Base-by-base conservation (phyloP, 495 filamentous ascomycete genomes). In the Daldinia decipiens region DNA sequence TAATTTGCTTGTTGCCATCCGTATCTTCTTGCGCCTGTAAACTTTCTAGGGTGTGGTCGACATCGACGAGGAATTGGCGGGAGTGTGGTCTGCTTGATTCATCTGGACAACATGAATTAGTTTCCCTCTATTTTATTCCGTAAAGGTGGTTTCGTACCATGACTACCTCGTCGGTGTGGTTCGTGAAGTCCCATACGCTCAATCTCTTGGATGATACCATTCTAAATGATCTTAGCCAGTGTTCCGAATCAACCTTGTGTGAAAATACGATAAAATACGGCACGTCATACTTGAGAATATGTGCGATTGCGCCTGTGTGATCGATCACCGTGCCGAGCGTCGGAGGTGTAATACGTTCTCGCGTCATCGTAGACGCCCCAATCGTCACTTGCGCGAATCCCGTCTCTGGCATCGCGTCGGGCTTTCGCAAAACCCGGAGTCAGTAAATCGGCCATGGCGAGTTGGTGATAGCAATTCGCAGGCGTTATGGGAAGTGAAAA, bases 1-100 rank as follows among this genome's bases (percentile, higher is more conserved):
- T 98, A 76, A 99, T 99, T 79, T 98, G 93, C 82, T 90, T 90
- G 77, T 98, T 97, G 19, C 84, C 81, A 79, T 99, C 93, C 3
- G 93, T 94, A 73, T 98, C 95, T 76, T 99, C 95, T 56, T 91
- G 89, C 39, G 87, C 85, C 31, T 92, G 82, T 27, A 99, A 84
- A 27, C 83, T 85, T 52, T 90, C 81, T 19, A 95, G 83, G 0
- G 93, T 95, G 17, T 86, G 80, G 13, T 94, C 89, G 62, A 97
- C 93, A 55, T 91, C 83, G 77, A 95, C 86, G 8, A 93, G 85
- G 80, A 93, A 94, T 68, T 89, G 88, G 57, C 91, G 90, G 27
- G 87, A 84, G 56, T 82, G 78, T 27, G 79, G 82, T 27, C 78
- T 74, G 26, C 78, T 82, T 6, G 77, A 67, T 72, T 85, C 83